Evolutionary conservation across 495 filamentous ascomycete genomes (phyloP).

Genomic region (Xylaria nigripes): DNA sequence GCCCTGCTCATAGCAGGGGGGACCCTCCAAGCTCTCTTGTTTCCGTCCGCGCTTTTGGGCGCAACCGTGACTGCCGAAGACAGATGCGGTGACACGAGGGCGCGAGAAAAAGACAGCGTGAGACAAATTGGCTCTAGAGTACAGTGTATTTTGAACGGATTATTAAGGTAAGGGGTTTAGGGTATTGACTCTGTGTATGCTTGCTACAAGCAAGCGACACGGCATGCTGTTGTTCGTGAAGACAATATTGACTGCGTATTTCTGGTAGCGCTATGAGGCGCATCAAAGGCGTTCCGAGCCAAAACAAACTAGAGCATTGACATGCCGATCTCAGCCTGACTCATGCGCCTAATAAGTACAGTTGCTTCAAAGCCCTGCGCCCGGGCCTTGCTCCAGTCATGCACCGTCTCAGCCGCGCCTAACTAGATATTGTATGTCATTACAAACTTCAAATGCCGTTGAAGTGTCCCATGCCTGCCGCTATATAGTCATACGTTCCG

Average conservation of each 20-base stretch:
- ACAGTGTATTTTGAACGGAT: background rate
- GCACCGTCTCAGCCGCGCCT: constrained; percentile 1
- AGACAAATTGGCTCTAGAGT: background rate
- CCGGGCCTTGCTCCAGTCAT: constrained; percentile 6
- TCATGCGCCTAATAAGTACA: background rate
- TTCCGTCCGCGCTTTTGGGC: background rate
- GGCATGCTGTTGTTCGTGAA: too few species aligned
- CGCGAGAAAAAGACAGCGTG: constrained; percentile 1
- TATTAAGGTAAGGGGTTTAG: background rate
- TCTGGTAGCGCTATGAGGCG: background rate
- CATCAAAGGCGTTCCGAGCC: background rate
- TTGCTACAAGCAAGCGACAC: background rate
- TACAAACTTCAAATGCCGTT: constrained; percentile 4
- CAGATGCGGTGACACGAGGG: background rate
- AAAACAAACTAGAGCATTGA: background rate
- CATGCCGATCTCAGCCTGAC: background rate
- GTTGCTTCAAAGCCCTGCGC: background rate
- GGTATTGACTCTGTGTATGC: background rate
- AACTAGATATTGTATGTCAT: background rate
- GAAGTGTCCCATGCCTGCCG: background rate
- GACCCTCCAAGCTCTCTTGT: constrained; percentile 7
- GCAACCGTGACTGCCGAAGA: background rate
- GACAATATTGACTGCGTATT: background rate
- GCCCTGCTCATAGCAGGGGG: constrained; percentile 3
- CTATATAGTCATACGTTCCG: background rate